These are phyloP conservation scores for Hymenoscyphus scutula DNA, from an alignment of 2,329 filamentous ascomycete species.

Conservation along the genomic window DNA sequence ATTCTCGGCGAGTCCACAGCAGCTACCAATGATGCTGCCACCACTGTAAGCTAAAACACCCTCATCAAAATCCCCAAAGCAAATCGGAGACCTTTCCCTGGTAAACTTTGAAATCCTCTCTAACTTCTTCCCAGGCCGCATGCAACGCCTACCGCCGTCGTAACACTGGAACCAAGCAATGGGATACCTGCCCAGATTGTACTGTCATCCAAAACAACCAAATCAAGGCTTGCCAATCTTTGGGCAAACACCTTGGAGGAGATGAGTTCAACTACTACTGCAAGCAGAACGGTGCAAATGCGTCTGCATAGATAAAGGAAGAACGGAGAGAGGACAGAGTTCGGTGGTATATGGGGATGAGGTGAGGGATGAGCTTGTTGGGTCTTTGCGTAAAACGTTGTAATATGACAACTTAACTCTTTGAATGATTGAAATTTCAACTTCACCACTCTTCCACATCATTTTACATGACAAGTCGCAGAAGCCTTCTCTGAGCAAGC, in stretches of 20 bases:
- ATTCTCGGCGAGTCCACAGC: neutral
- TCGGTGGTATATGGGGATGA: too few relatives aligned
- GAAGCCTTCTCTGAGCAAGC: too few relatives aligned
- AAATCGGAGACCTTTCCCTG: neutral
- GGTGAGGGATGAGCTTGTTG: too few relatives aligned
- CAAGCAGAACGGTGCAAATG: conserved; percentile 14
- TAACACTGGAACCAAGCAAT: conserved; percentile 18
- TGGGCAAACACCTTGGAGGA: neutral
- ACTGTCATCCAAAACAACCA: conserved; percentile 7
- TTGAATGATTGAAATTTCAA: too few relatives aligned
- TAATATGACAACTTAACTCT: too few relatives aligned
- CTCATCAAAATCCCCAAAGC: neutral
- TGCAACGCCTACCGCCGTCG: conserved; percentile 19
- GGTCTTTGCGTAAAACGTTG: too few relatives aligned
- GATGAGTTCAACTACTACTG: conserved; percentile 20
- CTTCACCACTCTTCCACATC: too few relatives aligned
- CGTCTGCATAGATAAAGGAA: neutral
- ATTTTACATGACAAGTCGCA: too few relatives aligned
- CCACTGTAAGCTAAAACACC: neutral
- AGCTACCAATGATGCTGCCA: neutral
- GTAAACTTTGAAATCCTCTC: neutral
- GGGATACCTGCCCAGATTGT: conserved; percentile 25
- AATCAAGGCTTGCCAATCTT: neutral
- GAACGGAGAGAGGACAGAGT: too few relatives aligned
- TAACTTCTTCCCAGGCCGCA: conserved; percentile 1